phyloP scores from a whole-genome alignment of 1,284 basidiomycete species.

The Irpex rosettiformis region DNA sequence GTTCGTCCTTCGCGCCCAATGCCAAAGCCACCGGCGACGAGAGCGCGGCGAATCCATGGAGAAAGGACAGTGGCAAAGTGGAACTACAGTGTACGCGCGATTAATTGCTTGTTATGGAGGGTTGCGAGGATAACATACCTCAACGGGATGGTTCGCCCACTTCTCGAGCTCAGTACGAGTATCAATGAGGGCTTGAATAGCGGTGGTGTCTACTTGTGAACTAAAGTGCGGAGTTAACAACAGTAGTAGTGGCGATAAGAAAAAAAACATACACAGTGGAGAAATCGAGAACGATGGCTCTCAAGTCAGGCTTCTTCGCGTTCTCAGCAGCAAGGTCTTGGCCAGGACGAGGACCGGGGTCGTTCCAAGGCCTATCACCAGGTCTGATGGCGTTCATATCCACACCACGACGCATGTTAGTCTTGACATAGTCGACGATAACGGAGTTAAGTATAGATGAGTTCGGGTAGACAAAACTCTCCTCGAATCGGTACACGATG shows the following conservation, averaged over 20 bases:
- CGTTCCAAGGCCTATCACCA: conserved; percentile 93
- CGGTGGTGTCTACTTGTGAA: conserved; percentile 83
- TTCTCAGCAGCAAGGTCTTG: conserved; percentile 50
- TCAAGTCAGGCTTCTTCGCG: conserved; percentile 62
- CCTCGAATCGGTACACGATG: conserved; percentile 91
- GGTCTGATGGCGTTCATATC: conserved; percentile 63
- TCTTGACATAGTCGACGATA: conserved; percentile 82
- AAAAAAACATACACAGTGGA: conserved; percentile 65
- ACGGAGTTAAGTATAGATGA: conserved; percentile 75
- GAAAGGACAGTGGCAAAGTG: conserved; percentile 89
- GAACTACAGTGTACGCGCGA: conserved; percentile 46
- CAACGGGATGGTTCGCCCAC: conserved; percentile 80
- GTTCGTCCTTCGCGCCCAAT: conserved; percentile 43
- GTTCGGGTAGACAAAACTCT: conserved; percentile 94
- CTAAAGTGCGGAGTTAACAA: conserved; percentile 30
- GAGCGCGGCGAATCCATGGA: conserved; percentile 90
- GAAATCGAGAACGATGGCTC: conserved; percentile 91
- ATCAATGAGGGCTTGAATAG: conserved; percentile 89
- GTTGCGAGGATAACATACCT: conserved; percentile 41
- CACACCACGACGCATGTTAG: conserved; percentile 71
- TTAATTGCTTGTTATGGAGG: background rate
- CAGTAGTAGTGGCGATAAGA: background rate
- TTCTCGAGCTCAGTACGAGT: conserved; percentile 83
- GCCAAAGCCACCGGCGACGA: conserved; percentile 88
- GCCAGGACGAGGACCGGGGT: conserved; percentile 69